Evolutionary conservation across 164 flowering plant genomes (phyloP).

Genomic region (Brasenia schreberi): DNA sequence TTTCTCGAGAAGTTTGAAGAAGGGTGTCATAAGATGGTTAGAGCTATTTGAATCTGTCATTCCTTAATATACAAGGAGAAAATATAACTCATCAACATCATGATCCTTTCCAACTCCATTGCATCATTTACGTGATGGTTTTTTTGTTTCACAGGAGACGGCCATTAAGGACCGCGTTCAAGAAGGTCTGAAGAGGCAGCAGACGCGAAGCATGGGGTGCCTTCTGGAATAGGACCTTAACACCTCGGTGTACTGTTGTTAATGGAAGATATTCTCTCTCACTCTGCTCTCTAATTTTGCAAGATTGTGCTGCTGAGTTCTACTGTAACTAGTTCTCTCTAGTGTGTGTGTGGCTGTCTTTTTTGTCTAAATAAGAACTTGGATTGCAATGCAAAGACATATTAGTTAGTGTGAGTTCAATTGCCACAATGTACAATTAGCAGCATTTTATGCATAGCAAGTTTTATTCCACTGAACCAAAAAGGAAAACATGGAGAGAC

Average conservation of each 20-base stretch:
- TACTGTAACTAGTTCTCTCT: neutral
- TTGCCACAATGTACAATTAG: neutral
- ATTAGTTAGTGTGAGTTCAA: neutral
- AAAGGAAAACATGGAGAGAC: too few relatives aligned
- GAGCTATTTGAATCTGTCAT: neutral
- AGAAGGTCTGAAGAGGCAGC: slow-evolving; percentile 16
- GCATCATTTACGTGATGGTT: neutral
- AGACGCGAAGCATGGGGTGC: neutral
- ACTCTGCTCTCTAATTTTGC: neutral
- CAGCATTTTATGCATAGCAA: too few relatives aligned
- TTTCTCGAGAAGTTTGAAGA: slow-evolving; percentile 84
- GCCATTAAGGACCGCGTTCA: slow-evolving; percentile 18
- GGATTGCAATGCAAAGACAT: neutral
- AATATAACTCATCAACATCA: too few relatives aligned
- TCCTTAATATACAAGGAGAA: neutral
- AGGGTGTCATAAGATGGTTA: slow-evolving; percentile 76
- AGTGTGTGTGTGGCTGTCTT: neutral
- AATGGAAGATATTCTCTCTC: neutral
- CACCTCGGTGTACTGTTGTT: too few relatives aligned
- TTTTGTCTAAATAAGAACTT: neutral
- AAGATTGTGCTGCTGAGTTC: neutral
- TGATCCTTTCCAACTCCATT: too few relatives aligned
- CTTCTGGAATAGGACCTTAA: neutral
- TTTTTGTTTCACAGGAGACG: neutral
- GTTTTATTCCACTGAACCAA: too few relatives aligned